These are phyloP conservation scores for Yamadazyma sp. DNA, from an alignment of 805 yeast species.

Conservation along the genomic window DNA sequence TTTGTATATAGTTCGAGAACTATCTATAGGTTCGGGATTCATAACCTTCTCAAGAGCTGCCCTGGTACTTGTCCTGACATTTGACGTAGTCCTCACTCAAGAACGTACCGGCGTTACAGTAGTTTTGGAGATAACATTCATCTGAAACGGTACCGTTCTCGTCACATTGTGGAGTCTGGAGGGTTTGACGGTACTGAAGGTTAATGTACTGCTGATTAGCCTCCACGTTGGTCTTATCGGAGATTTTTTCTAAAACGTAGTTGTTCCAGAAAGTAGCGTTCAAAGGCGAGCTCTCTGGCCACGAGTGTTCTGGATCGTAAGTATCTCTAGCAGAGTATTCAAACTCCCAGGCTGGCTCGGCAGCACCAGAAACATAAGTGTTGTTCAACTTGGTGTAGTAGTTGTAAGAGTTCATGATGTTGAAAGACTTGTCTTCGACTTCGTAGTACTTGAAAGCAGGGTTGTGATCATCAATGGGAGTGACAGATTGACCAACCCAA, in stretches of 20 bases:
- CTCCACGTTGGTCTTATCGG: constrained; percentile 30
- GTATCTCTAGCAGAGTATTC: constrained; percentile 65
- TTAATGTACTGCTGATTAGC: constrained; percentile 52
- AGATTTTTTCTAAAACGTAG: constrained; percentile 14
- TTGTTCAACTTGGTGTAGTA: constrained; percentile 60
- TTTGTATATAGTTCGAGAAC: no score
- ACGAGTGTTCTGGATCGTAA: constrained; percentile 48
- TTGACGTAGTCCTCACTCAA: constrained; percentile 12
- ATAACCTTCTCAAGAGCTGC: no score
- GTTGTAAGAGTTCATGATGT: constrained; percentile 58
- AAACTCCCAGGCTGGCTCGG: constrained; percentile 60
- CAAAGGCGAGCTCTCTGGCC: constrained; percentile 62
- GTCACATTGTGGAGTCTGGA: constrained; percentile 51
- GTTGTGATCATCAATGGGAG: constrained; percentile 58
- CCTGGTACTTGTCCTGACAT: constrained; percentile 7
- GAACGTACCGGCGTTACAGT: constrained; percentile 18
- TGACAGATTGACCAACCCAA: constrained; percentile 66
- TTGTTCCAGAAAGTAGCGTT: constrained; percentile 69
- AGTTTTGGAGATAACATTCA: constrained; percentile 22
- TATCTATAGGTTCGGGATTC: no score
- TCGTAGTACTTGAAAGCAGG: constrained; percentile 76
- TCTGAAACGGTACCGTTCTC: constrained; percentile 22
- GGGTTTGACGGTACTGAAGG: constrained; percentile 54
- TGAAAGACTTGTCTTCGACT: constrained; percentile 60
- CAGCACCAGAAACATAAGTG: constrained; percentile 52